Percentiles rank a stretch among this genome's conserved stretches.
phyloP scores from a whole-genome alignment of 768 basidiomycete genomes.

The Pleurotus ostreatus region DNA sequence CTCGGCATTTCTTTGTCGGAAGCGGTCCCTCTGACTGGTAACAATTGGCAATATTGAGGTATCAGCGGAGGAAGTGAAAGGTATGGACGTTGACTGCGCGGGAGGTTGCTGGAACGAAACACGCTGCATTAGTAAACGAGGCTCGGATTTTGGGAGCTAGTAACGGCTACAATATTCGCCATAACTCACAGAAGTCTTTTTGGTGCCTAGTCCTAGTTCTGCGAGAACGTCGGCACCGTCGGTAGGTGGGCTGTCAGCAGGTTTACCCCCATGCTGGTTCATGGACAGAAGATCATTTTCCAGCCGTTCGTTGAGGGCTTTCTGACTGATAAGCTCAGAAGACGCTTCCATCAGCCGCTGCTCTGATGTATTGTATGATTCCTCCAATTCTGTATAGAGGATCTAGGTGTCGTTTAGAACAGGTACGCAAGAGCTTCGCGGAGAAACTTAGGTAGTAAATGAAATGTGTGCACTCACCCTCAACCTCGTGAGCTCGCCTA shows the following conservation, averaged over 20 bases:
- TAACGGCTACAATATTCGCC: too few relatives aligned
- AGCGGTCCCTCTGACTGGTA: conserved; percentile 95
- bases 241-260: conserved; percentile 23
- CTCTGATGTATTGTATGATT: conserved; percentile 53
- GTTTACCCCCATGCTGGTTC: conserved; percentile 48
- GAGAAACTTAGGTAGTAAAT: background rate
- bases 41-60: conserved; percentile 98
- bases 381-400: conserved; percentile 76
- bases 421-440: background rate
- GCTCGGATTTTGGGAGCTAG: too few relatives aligned
- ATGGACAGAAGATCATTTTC: conserved; percentile 88
- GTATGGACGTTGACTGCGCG: conserved; percentile 58
- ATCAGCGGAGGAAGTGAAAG: conserved; percentile 74
- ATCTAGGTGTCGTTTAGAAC: conserved; percentile 43
- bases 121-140: too few relatives aligned
- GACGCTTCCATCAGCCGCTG: conserved; percentile 55
- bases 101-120: conserved; percentile 23
- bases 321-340: conserved; percentile 74
- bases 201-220: conserved; percentile 62
- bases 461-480: conserved; percentile 46
- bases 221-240: conserved; percentile 58
- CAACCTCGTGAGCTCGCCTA: conserved; percentile 91
- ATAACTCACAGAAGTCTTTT: conserved; percentile 38
- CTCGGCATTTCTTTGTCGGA: conserved; percentile 94
- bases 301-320: conserved; percentile 78